Base-by-base conservation (phyloP, 495 filamentous ascomycete species). In the Penicillium odoratum region DNA sequence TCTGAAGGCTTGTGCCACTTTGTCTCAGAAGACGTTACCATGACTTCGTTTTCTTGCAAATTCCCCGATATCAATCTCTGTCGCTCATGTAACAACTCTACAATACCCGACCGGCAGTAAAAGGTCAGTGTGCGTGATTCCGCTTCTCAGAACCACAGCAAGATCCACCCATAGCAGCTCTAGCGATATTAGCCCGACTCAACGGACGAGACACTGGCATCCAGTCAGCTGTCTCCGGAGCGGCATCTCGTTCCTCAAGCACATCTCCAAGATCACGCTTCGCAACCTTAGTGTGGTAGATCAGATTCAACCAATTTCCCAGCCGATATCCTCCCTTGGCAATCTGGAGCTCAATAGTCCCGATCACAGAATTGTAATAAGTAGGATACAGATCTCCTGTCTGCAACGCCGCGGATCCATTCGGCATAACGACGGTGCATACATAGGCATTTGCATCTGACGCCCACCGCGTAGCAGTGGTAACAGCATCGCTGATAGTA, bases 301-400 rank as follows among this genome's bases (percentile, higher is more conserved):
- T 64, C 61, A 57, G 6, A 31, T 69, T 69, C 21, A 69, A 33
- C 66, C 66, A 69, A 42, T 69, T 67, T 0, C 43, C 84, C 79
- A 90, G 67, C 25, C 89, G 81, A 61, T 86, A 92, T 10, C 89
- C 89, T 9, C 84, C 89, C 66, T 85, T 87, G 3, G 88, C 90
- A 63, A 96, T 81, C 70, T 90, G 84, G 59, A 84, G 58, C 74
- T 93, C 84, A 42, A 94, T 81, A 72, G 13, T 85, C 82, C 16
- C 74, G 75, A 46, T 87, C 74, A 64, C 85, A 88, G 73, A 71
- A 48, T 85, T 69, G 33, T 85, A 74, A 44, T 78, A 77, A 15
- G 61, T 60, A 6, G 77, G 53, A 40, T 81, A 82, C 49, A 75
- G 73, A 44, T 72, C 64, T 3, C 64, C 66, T 4, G 46, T 62